Conservation (phyloP, 108 stramenopile species). For the Nitzschia inconspicua region DNA sequence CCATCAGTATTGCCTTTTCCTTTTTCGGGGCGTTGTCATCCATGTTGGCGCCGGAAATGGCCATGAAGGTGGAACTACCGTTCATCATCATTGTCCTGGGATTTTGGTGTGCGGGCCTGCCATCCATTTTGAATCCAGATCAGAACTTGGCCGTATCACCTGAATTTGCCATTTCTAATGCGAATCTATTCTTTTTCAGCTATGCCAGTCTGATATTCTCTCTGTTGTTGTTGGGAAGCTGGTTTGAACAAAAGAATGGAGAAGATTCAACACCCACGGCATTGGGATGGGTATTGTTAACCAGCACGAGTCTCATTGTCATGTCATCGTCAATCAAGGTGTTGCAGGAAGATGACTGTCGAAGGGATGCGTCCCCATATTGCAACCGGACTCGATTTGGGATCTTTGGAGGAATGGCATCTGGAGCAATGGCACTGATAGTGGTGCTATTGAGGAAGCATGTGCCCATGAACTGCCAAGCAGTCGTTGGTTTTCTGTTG, state of each 20-base stretch:
- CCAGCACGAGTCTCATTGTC: neutral
- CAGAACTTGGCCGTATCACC: neutral
- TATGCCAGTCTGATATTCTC: neutral
- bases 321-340: neutral
- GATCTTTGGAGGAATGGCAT: neutral
- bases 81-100: neutral
- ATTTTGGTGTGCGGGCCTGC: neutral
- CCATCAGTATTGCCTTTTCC: neutral
- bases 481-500: neutral
- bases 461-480: neutral
- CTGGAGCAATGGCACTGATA: neutral
- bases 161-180: neutral
- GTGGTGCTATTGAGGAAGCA: neutral
- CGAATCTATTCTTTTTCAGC: slow-evolving; percentile 1
- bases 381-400: neutral
- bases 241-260: neutral
- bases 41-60: neutral
- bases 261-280: neutral
- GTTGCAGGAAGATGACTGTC: neutral
- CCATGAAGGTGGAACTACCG: neutral
- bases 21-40: neutral
- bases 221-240: neutral
- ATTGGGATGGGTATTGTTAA: neutral
- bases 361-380: too few species aligned
- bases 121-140: neutral